Evolutionary conservation across 208 protist species (phyloP).

Genomic region (Acanthamoeba triangularis): DNA sequence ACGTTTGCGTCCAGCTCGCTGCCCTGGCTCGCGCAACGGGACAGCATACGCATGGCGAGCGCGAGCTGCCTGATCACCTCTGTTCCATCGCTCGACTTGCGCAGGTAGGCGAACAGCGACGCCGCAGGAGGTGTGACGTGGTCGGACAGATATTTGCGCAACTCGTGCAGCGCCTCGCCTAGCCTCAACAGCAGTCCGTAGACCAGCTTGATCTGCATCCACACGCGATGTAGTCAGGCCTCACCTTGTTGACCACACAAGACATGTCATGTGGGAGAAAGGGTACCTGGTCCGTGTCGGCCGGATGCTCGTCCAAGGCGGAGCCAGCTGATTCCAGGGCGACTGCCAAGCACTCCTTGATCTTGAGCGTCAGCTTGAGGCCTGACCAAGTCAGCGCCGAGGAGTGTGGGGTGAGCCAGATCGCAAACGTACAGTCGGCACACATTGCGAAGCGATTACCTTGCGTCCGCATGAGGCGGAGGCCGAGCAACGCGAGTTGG

Average conservation of each 20-base stretch:
- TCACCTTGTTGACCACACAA: background rate
- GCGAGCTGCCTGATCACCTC: background rate
- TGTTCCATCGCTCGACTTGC: background rate
- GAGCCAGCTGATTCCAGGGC: background rate
- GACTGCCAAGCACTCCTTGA: background rate
- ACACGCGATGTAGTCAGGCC: background rate
- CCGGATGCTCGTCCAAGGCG: background rate
- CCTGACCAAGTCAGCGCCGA: background rate
- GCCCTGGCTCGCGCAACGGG: background rate
- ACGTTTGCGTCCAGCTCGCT: background rate
- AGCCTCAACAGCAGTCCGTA: background rate
- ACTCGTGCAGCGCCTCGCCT: background rate
- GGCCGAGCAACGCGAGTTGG: background rate
- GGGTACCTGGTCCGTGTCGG: background rate
- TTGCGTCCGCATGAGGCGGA: background rate
- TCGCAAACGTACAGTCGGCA: background rate
- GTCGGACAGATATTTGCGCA: background rate
- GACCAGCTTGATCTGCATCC: background rate
- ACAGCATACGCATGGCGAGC: background rate
- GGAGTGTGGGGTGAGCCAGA: too few species aligned
- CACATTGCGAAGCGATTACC: background rate
- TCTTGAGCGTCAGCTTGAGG: conserved; percentile 46
- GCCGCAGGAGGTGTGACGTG: background rate
- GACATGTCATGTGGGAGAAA: background rate
- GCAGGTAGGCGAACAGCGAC: conserved; percentile 4